Base-by-base conservation (phyloP, 73 alveolate species). In the Paramecium sonneborni region DNA sequence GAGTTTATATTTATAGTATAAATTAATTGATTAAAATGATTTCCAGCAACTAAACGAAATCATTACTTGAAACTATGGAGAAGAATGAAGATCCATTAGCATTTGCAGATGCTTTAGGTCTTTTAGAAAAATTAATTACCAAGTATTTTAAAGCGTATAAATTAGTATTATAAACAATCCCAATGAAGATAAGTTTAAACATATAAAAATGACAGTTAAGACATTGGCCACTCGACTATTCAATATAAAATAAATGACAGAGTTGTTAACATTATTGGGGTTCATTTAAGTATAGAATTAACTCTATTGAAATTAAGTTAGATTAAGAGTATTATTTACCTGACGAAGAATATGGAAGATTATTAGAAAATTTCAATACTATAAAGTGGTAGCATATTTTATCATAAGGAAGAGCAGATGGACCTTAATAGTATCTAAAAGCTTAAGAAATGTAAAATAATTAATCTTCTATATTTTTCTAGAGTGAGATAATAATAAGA, bases 51-150 rank as follows among this genome's bases (percentile, higher is more conserved):
- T 10, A 62, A 62, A 62, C 46, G 39, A 74, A 23, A 74, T 21
- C 34, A 74, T 37, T 34, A 26, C 68, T 52, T 52, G 68, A 52
- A 5, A 23, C 18, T 6, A 62, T 62, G 28, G 84, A 62, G 7
- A 32, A 26, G 48, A 62, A 62, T 12, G 84, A 62, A 62, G 44
- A 62, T 62, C 84, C 84, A 3, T 26, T 46, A 62, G 84, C 84
- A 26, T 62, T 62, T 30, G 86, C 86, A 35, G 86, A 72, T 72
- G 86, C 86, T 38, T n/a, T 72, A 20, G 57, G 86, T 3, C 84
- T 18, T 18, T 23, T 12, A 6, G 15, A 62, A 23, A 62, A 62
- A 26, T 34, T 72, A 34, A 15, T 72, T 9, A 72, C 55, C 18
- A 72, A 72, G 86, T 72, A 72, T 6, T 37, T 69, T 0, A 5